Conservation (phyloP, 352 stramenopile genomes). For the Globisporangium radiosum region DNA sequence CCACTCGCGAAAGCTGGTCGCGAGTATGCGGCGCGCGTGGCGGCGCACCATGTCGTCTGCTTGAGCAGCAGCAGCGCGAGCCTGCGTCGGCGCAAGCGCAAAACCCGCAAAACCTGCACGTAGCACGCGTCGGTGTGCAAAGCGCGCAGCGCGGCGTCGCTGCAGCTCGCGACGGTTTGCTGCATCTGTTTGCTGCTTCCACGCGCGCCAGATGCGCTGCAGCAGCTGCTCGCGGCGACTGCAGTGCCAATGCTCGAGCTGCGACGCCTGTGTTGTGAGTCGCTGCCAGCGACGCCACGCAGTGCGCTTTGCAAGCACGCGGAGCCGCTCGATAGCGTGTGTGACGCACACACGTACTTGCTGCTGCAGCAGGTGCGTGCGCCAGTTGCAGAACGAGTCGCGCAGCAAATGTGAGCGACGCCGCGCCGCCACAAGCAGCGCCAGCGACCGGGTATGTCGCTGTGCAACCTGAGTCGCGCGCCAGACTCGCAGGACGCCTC, state of each 20-base stretch:
- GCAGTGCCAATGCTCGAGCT: conserved; percentile 1
- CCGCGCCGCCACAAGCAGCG: conserved; percentile 5
- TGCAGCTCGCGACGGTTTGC: conserved; percentile 4
- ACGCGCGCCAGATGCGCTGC: conserved; percentile 2
- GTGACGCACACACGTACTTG: neutral
- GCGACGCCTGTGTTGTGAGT: neutral
- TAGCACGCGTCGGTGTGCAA: conserved; percentile 8
- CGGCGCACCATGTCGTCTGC: conserved; percentile 1
- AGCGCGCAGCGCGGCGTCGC: conserved; percentile 10
- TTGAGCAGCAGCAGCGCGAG: neutral
- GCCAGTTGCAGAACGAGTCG: conserved; percentile 9
- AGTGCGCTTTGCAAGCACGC: neutral
- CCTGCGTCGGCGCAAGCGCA: neutral
- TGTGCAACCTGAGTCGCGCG: neutral
- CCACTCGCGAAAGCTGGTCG: conserved; percentile 2
- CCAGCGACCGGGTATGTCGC: neutral
- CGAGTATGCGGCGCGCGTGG: neutral
- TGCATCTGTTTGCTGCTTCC: conserved; percentile 1
- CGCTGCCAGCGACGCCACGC: conserved; percentile 9
- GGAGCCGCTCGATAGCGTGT: neutral
- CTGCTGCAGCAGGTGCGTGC: neutral
- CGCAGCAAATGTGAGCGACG: conserved; percentile 3
- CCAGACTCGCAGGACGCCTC: conserved; percentile 4
- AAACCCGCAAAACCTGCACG: conserved; percentile 4
- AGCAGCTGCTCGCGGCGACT: neutral